phyloP scores from a whole-genome alignment of 306 rosid genomes.

The Mucuna pruriens region DNA sequence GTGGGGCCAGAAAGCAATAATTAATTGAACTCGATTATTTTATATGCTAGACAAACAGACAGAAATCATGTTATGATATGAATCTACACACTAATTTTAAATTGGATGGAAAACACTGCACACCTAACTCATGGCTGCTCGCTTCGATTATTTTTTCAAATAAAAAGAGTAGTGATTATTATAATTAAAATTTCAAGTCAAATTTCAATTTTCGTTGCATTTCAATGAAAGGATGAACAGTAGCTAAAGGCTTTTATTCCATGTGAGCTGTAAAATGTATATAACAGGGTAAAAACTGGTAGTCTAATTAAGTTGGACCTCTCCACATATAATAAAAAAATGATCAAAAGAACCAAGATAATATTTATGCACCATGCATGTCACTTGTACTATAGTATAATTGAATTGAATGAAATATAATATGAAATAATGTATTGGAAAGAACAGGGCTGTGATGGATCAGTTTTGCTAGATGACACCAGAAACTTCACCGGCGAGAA shows the following conservation, averaged over 20 bases:
- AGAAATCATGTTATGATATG: neutral
- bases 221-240: neutral
- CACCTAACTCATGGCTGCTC: conserved; percentile 1
- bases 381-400: neutral
- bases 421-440: neutral
- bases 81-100: neutral
- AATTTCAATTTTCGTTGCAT: neutral
- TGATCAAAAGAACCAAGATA: neutral
- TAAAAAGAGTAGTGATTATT: neutral
- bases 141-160: neutral
- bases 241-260: too few species aligned
- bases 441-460: conserved; percentile 54
- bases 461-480: conserved; percentile 47
- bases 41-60: neutral
- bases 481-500: conserved; percentile 44
- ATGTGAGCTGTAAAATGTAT: neutral
- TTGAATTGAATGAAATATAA: neutral
- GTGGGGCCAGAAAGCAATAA: conserved; percentile 1
- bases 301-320: neutral
- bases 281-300: neutral
- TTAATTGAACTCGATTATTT: neutral
- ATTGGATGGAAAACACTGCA: neutral
- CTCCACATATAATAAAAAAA: neutral
- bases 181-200: neutral
- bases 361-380: neutral